Evolutionary conservation across 768 basidiomycete species (phyloP).

Genomic region (Lactarius hatsudake): DNA sequence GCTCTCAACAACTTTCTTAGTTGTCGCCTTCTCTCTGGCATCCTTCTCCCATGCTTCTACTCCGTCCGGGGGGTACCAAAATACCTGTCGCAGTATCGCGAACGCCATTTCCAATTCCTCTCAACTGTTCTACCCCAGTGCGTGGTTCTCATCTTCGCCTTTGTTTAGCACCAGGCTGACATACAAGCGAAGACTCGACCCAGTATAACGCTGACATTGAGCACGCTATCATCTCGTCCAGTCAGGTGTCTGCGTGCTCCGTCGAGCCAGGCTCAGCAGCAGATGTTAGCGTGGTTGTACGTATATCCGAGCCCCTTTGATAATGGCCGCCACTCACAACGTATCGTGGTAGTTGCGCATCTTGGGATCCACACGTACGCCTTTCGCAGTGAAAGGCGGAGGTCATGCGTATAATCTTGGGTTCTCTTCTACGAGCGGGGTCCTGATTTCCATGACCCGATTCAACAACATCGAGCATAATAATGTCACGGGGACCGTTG

Average conservation of each 20-base stretch:
- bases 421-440: too few relatives aligned
- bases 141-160: not conserved
- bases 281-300: conserved; percentile 25
- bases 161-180: not conserved
- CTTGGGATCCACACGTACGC: conserved; percentile 3
- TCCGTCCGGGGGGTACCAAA: conserved; percentile 12
- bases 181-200: not conserved
- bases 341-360: conserved; percentile 8
- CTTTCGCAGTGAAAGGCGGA: too few relatives aligned
- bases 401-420: too few relatives aligned
- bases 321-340: not conserved
- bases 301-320: not conserved
- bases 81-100: not conserved
- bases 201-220: not conserved
- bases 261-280: conserved; percentile 27
- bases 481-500: too few relatives aligned
- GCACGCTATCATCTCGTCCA: not conserved
- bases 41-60: not conserved
- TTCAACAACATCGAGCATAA: too few relatives aligned
- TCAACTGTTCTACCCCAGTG: conserved; percentile 1
- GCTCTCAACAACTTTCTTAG: not conserved
- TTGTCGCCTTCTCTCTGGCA: not conserved
- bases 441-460: too few relatives aligned
- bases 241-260: conserved; percentile 11
- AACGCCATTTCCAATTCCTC: not conserved